Evolutionary conservation across 495 filamentous ascomycete genomes (phyloP).

Genomic region (Podospora pseudocomata): DNA sequence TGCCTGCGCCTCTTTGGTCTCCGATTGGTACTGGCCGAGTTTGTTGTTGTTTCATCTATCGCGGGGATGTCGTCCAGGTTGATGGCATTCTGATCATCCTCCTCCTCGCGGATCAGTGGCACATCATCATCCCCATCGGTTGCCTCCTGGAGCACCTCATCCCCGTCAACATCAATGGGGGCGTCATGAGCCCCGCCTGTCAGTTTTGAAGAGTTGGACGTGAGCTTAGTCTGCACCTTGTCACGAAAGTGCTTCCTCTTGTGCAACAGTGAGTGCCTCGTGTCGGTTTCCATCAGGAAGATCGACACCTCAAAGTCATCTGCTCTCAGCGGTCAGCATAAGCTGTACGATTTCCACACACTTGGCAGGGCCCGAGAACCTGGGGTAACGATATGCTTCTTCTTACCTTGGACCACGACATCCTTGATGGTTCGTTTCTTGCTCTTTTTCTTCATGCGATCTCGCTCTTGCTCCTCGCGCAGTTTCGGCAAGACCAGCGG

Average conservation of each 20-base stretch:
- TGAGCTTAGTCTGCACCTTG: conserved; percentile 49
- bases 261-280: conserved; percentile 82
- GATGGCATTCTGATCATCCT: conserved; percentile 35
- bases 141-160: conserved; percentile 17
- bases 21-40: conserved; percentile 31
- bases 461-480: conserved; percentile 75
- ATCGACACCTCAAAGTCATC: conserved; percentile 94
- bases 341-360: background rate
- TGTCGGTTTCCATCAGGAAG: conserved; percentile 83
- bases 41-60: conserved; percentile 33
- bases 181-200: conserved; percentile 50
- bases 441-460: conserved; percentile 52
- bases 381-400: background rate
- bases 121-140: conserved; percentile 43
- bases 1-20: conserved; percentile 29
- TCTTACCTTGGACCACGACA: conserved; percentile 73
- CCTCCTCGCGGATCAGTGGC: conserved; percentile 35
- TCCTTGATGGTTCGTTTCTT: conserved; percentile 80
- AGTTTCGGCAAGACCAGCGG: conserved; percentile 86
- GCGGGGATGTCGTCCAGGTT: conserved; percentile 45
- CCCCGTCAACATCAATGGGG: conserved; percentile 43
- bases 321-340: conserved; percentile 31
- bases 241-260: conserved; percentile 71
- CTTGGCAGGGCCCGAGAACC: background rate
- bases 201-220: conserved; percentile 57